phyloP scores from a whole-genome alignment of 331 rosid genomes.

The Saraca asoca region DNA sequence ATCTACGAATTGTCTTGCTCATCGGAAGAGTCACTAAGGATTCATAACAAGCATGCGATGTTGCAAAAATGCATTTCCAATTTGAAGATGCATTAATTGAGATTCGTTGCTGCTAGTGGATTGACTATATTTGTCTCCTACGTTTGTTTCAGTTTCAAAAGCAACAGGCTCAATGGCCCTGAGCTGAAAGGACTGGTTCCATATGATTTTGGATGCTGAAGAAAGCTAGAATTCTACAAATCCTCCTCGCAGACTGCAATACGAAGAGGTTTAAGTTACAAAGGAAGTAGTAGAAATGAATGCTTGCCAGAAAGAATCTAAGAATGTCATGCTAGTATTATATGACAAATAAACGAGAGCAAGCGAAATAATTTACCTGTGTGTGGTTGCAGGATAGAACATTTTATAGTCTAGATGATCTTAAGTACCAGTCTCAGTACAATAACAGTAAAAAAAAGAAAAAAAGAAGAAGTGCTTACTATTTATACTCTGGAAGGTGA shows the following conservation, averaged over 20 bases:
- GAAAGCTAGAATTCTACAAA: conserved; percentile 3
- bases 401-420: not conserved
- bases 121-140: conserved; percentile 16
- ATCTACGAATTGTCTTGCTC: not conserved
- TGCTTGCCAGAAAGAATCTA: conserved; percentile 25
- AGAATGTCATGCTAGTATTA: conserved; percentile 1
- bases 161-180: conserved; percentile 78
- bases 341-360: conserved; percentile 18
- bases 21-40: conserved; percentile 2
- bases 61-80: not conserved
- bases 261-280: conserved; percentile 18
- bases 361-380: conserved; percentile 21
- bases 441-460: too few relatives aligned
- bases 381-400: not conserved
- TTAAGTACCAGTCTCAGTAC: too few relatives aligned
- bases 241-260: conserved; percentile 19
- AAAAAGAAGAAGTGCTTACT: too few relatives aligned
- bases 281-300: conserved; percentile 27
- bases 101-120: conserved; percentile 5
- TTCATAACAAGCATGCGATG: conserved; percentile 10
- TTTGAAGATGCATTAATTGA: conserved; percentile 20
- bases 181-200: conserved; percentile 86
- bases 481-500: not conserved
- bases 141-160: conserved; percentile 63
- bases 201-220: conserved; percentile 88